Evolutionary conservation across 2,329 filamentous ascomycete genomes (phyloP).

Genomic region (Neopestalotiopsis clavispora): DNA sequence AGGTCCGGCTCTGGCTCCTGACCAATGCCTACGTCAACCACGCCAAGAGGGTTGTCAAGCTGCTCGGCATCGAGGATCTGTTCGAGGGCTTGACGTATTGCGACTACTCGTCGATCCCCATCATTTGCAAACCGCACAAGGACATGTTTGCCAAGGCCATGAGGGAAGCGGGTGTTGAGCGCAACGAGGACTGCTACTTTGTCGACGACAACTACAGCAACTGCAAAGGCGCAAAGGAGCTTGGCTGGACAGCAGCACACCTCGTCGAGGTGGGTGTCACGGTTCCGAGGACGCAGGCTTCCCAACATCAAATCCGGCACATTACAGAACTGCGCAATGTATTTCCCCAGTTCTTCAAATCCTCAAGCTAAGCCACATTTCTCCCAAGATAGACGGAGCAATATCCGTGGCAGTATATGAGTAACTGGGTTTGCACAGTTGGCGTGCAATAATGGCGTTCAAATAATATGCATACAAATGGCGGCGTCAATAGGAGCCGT

Average conservation of each 20-base stretch:
- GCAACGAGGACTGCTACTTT: constrained; percentile 81
- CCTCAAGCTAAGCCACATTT: constrained; percentile 25
- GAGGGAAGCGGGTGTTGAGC: constrained; percentile 75
- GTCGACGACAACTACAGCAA: constrained; percentile 92
- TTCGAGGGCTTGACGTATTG: constrained; percentile 97
- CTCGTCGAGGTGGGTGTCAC: constrained; percentile 78
- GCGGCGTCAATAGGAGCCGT: background rate
- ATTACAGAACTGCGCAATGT: constrained; percentile 75
- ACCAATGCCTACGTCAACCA: constrained; percentile 96
- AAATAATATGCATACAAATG: background rate
- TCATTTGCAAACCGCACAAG: constrained; percentile 86
- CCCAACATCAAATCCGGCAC: constrained; percentile 75
- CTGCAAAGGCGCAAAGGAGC: constrained; percentile 73
- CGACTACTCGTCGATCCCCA: constrained; percentile 75
- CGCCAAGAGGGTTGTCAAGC: constrained; percentile 77
- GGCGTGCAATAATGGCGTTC: background rate
- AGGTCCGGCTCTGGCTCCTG: constrained; percentile 90
- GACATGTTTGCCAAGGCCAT: constrained; percentile 91
- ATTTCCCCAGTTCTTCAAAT: constrained; percentile 88
- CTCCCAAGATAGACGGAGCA: background rate
- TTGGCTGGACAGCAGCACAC: constrained; percentile 88
- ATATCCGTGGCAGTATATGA: background rate
- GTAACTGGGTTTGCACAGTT: background rate
- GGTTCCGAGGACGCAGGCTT: constrained; percentile 66
- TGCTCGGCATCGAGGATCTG: constrained; percentile 82